Conservation (phyloP, 2,329 filamentous ascomycete genomes). For the Alternaria postmessia region DNA sequence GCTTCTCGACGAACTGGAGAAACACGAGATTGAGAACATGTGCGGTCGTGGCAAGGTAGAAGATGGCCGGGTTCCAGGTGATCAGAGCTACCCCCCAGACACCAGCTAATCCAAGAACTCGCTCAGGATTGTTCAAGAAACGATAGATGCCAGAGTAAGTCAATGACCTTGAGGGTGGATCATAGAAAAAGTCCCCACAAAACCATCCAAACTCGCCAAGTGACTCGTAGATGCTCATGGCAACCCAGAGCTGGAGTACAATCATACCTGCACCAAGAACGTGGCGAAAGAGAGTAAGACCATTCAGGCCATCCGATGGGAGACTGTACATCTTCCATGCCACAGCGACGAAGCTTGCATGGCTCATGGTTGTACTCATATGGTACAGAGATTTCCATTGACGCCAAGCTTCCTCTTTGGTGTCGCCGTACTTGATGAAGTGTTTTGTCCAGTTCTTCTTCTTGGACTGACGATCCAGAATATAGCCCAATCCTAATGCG, state of each 20-base stretch:
- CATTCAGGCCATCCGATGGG: slow-evolving; percentile 86
- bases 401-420: slow-evolving; percentile 88
- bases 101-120: slow-evolving; percentile 91
- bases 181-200: slow-evolving; percentile 98
- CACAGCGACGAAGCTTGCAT: slow-evolving; percentile 85
- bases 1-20: slow-evolving; percentile 91
- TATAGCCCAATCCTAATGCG: slow-evolving; percentile 82
- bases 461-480: slow-evolving; percentile 85
- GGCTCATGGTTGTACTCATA: slow-evolving; percentile 88
- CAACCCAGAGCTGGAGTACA: slow-evolving; percentile 90
- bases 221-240: slow-evolving; percentile 90
- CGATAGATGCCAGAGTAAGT: slow-evolving; percentile 98
- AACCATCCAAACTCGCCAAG: slow-evolving; percentile 98
- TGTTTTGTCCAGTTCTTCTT: slow-evolving; percentile 96
- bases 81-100: slow-evolving; percentile 95
- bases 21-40: slow-evolving; percentile 87
- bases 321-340: slow-evolving; percentile 96
- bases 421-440: slow-evolving; percentile 96
- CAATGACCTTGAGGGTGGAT: slow-evolving; percentile 78
- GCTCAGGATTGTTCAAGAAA: slow-evolving; percentile 96
- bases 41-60: slow-evolving; percentile 83
- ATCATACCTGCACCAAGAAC: slow-evolving; percentile 83
- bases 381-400: slow-evolving; percentile 99
- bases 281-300: slow-evolving; percentile 85
- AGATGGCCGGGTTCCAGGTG: slow-evolving; percentile 86